Evolutionary conservation across 2,329 filamentous ascomycete genomes (phyloP).

Genomic region (Byssoonygena ceratinophila): DNA sequence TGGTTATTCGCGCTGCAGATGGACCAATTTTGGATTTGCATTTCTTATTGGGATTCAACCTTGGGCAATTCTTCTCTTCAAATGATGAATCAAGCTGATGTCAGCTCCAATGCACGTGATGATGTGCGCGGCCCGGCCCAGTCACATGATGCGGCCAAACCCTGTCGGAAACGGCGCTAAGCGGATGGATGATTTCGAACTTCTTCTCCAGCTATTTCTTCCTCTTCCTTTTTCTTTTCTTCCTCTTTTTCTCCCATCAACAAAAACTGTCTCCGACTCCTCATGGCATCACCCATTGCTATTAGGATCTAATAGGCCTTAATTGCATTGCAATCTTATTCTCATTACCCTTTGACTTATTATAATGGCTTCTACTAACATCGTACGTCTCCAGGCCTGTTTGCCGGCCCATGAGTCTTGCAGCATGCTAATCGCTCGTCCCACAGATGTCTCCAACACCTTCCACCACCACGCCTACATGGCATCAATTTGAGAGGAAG

Average conservation of each 20-base stretch:
- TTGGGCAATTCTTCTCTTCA: too few relatives aligned
- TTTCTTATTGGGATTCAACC: too few relatives aligned
- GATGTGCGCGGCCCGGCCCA: too few relatives aligned
- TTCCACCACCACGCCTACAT: slow-evolving; percentile 59
- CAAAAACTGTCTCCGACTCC: not conserved
- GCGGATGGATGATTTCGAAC: not conserved
- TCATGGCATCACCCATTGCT: slow-evolving; percentile 8
- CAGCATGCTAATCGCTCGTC: slow-evolving; percentile 19
- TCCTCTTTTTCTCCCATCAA: not conserved
- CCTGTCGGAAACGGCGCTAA: not conserved
- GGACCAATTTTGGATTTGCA: too few relatives aligned
- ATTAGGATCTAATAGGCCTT: not conserved
- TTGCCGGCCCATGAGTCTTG: slow-evolving; percentile 16
- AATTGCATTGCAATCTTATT: not conserved
- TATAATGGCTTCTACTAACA: slow-evolving; percentile 34
- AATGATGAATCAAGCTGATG: too few relatives aligned
- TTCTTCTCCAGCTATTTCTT: not conserved
- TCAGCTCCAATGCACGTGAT: too few relatives aligned
- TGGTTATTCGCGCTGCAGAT: too few relatives aligned
- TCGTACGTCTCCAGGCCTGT: slow-evolving; percentile 27
- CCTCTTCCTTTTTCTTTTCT: slow-evolving; percentile 4
- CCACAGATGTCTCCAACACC: slow-evolving; percentile 57
- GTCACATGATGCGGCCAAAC: slow-evolving; percentile 1
- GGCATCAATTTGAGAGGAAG: slow-evolving; percentile 66
- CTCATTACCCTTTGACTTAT: slow-evolving; percentile 3